Percentiles rank a stretch among this genome's conserved stretches.
These are phyloP conservation scores for Tetracladium marchalianum DNA, from an alignment of 495 filamentous ascomycete genomes.

Conservation along the genomic window DNA sequence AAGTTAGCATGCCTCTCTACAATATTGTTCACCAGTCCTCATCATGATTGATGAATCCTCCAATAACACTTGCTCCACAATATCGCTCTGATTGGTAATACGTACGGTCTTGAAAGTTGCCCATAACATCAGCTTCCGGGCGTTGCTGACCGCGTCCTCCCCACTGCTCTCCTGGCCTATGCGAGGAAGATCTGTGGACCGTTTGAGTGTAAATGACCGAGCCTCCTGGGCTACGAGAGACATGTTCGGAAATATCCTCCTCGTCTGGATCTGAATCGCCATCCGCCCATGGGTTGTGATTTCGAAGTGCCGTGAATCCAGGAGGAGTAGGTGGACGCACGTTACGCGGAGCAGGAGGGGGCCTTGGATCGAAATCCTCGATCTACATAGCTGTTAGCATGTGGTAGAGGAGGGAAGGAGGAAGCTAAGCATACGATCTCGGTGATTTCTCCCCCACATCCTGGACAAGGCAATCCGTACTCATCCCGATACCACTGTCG, in stretches of 20 bases:
- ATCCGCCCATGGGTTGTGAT: conserved; percentile 30
- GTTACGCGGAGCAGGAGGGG: conserved; percentile 23
- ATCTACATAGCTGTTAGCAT: conserved; percentile 25
- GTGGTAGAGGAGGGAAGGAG: conserved; percentile 1
- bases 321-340: conserved; percentile 17
- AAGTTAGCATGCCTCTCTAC: too few species aligned
- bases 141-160: background rate
- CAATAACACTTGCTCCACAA: too few species aligned
- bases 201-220: conserved; percentile 26
- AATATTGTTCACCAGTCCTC: too few species aligned
- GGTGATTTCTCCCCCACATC: conserved; percentile 64
- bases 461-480: conserved; percentile 60
- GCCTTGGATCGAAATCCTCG: conserved; percentile 29
- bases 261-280: conserved; percentile 37
- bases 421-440: conserved; percentile 60
- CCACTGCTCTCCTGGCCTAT: background rate
- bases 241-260: conserved; percentile 36
- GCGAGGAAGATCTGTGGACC: conserved; percentile 3
- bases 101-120: conserved; percentile 16
- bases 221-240: conserved; percentile 33
- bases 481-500: conserved; percentile 70
- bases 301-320: conserved; percentile 9
- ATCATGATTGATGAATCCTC: too few species aligned
- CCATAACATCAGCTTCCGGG: conserved; percentile 13
- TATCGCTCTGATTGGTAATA: too few species aligned